These are phyloP conservation scores for Petasospora fabianii DNA, from an alignment of 1,139 yeast species.

Conservation along the genomic window DNA sequence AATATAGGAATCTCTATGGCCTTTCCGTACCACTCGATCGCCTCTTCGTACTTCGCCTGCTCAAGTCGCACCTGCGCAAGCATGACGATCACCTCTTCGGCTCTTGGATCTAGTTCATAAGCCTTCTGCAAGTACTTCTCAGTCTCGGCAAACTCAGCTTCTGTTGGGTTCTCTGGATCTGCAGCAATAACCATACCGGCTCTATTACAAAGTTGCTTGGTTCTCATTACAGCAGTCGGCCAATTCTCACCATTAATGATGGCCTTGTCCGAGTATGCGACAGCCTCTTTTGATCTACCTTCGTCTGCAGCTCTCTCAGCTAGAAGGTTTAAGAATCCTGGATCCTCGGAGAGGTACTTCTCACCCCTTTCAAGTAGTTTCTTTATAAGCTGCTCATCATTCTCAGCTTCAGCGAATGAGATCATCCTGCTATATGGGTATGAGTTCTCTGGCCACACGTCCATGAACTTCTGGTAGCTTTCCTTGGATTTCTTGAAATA, in stretches of 20 bases:
- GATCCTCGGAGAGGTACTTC: neutral
- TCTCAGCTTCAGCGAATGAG: neutral
- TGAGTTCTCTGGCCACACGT: neutral
- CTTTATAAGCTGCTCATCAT: neutral
- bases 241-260: neutral
- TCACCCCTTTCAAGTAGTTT: neutral
- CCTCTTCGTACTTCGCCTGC: neutral
- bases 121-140: neutral
- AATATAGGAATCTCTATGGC: neutral
- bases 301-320: neutral
- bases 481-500: neutral
- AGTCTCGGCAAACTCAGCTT: neutral
- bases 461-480: neutral
- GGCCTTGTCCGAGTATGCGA: neutral
- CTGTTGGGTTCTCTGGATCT: neutral
- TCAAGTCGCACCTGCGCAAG: neutral
- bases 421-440: neutral
- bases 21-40: neutral
- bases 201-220: neutral
- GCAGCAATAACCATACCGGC: neutral
- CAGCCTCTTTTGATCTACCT: neutral
- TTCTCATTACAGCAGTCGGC: neutral
- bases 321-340: neutral
- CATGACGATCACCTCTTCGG: neutral
- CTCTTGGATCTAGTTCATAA: neutral